A percentile compares a stretch with the other conserved stretches of the same genome.
Conservation (phyloP, 169 alveolate species). For the Babesia gibsoni region DNA sequence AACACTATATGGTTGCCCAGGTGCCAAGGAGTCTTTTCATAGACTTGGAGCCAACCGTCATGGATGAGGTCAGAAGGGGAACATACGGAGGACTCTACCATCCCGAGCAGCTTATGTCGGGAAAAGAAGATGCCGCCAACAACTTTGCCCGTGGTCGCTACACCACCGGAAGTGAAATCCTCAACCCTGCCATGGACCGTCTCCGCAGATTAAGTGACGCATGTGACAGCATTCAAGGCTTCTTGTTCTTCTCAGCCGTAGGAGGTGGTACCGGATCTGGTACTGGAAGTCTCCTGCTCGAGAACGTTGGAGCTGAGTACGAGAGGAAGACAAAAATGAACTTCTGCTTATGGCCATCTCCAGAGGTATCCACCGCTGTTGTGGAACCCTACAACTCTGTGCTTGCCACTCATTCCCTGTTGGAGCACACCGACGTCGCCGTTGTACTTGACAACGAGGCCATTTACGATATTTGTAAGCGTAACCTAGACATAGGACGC, state of each 20-base stretch:
- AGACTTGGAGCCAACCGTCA: conserved; percentile 93
- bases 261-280: conserved; percentile 98
- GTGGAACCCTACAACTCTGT: conserved; percentile 97
- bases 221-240: conserved; percentile 94
- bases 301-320: conserved; percentile 91
- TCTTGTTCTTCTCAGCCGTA: conserved; percentile 91
- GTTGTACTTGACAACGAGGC: conserved; percentile 93
- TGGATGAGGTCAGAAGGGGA: conserved; percentile 93
- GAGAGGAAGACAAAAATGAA: conserved; percentile 90
- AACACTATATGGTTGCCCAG: too few species aligned
- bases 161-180: conserved; percentile 89
- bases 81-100: conserved; percentile 89
- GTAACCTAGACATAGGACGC: conserved; percentile 88
- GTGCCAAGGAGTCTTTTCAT: conserved; percentile 91
- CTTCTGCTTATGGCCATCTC: conserved; percentile 93
- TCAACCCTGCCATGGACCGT: conserved; percentile 89
- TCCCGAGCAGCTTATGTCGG: conserved; percentile 93
- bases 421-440: conserved; percentile 93
- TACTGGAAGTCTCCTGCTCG: conserved; percentile 89
- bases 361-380: conserved; percentile 90
- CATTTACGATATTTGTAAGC: conserved; percentile 88
- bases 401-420: conserved; percentile 88
- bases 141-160: conserved; percentile 93
- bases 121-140: conserved; percentile 96
- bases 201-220: conserved; percentile 92